Base-by-base conservation (phyloP, 2,329 filamentous ascomycete genomes). In the Penicillium sp. region DNA sequence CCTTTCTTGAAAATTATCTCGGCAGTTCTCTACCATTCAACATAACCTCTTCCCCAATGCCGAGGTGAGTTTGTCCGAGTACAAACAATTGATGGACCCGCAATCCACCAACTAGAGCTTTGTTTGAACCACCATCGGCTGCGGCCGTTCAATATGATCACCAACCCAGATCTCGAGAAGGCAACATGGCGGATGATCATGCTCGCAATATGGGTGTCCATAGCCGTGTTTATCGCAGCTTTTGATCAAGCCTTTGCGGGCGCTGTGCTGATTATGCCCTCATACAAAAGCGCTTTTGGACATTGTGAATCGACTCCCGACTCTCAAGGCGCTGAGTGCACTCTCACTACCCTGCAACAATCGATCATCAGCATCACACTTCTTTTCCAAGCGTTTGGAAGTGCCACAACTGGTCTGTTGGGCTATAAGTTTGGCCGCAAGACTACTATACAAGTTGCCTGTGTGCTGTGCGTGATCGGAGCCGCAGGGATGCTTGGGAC, bases 351-450 rank as follows among this genome's bases (percentile, higher is more conserved):
- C 4, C 39, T 60, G 32, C 58, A 66, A 46, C 62, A 66, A 38
- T 62, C 60, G 5, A 51, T 66, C 5, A 58, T 64, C 14, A 57
- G 54, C 22, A 14, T 65, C 40, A 53, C 49, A 16, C 31, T 58
- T n/a, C 52, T 66, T 11, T 66, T 65, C 46, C 53, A 59, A 22
- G 59, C 47, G 9, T 10, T 66, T 10, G 63, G 63, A 1, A 43
- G 55, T n/a, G 36, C 40, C 2, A 10, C 56, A 4, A 47, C 58
- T 10, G 57, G 59, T 6, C 10, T 61, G 22, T 31, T 47, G 10
- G 55, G 52, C 14, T 48, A 49, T 8, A 56, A 48, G 18, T n/a
- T 62, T 14, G 59, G 59, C 31, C 57, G 58, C 42, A 50, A 40
- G 24, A 39, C 49, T 2, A 53, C 58, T 9, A 57, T 62, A 11